Percentiles rank a stretch among this genome's conserved stretches.
phyloP scores from a whole-genome alignment of 2,329 filamentous ascomycete species.

The Didymella segeticola region DNA sequence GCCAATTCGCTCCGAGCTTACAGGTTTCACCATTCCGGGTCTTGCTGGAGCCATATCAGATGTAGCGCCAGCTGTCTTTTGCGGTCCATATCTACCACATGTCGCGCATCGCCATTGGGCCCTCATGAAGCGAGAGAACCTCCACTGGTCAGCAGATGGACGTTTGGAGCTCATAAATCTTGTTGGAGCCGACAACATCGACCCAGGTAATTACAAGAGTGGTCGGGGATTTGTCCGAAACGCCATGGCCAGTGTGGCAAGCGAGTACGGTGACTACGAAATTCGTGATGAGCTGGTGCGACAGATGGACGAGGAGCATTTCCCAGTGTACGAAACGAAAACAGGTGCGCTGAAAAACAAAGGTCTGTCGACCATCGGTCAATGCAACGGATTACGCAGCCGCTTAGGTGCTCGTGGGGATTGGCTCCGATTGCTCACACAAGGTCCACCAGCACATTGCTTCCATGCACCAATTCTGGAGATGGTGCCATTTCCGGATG shows the following conservation, averaged over 20 bases:
- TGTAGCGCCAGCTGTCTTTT: conserved; percentile 14
- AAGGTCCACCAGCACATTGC: conserved; percentile 19
- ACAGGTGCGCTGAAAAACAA: conserved; percentile 24
- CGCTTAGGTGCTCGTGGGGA: conserved; percentile 15
- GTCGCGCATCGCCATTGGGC: conserved; percentile 24
- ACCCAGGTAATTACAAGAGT: conserved; percentile 27
- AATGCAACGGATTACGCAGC: conserved; percentile 4
- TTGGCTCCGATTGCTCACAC: conserved; percentile 15
- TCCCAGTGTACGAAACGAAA: conserved; percentile 16
- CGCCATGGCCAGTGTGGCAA: conserved; percentile 19
- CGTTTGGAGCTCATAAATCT: conserved; percentile 17
- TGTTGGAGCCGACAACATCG: conserved; percentile 25
- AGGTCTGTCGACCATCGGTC: conserved; percentile 13
- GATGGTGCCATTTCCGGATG: conserved; percentile 20
- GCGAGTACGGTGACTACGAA: conserved; percentile 23
- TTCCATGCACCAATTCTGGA: conserved; percentile 20
- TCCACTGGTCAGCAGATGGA: conserved; percentile 12
- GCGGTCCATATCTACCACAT: conserved; percentile 18
- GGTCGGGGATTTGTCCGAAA: conserved; percentile 12
- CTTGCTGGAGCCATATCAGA: conserved; percentile 23
- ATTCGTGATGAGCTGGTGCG: conserved; percentile 19
- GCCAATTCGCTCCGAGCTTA: conserved; percentile 26
- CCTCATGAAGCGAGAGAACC: conserved; percentile 19
- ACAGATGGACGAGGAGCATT: conserved; percentile 21
- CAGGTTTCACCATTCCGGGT: conserved; percentile 29